Evolutionary conservation across 148 eudicot genomes (phyloP).

Genomic region (Nyssa sinensis): DNA sequence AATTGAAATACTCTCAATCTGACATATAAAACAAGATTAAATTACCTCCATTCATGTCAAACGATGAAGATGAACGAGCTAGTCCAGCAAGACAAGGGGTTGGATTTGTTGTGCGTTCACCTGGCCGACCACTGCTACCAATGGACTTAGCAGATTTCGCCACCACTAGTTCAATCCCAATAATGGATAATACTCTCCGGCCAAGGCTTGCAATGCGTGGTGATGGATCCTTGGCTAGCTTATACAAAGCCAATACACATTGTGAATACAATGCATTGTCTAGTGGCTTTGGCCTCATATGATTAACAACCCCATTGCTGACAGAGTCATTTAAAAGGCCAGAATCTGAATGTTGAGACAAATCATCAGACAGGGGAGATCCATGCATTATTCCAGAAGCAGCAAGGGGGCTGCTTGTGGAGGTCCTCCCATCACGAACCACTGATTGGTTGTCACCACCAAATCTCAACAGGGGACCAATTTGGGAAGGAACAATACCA

Average conservation of each 20-base stretch:
- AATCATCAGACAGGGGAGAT: slow-evolving; percentile 91
- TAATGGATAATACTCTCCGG: slow-evolving; percentile 65
- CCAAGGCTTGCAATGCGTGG: slow-evolving; percentile 85
- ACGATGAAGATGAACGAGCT: slow-evolving; percentile 93
- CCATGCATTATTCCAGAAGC: slow-evolving; percentile 83
- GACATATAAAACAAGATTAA: neutral
- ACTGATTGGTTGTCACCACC: slow-evolving; percentile 59
- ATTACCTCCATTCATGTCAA: slow-evolving; percentile 90
- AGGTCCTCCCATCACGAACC: slow-evolving; percentile 74
- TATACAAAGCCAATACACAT: slow-evolving; percentile 72
- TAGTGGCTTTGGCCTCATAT: slow-evolving; percentile 62
- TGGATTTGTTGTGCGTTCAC: slow-evolving; percentile 44
- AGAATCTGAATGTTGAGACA: slow-evolving; percentile 90
- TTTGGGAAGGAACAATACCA: slow-evolving; percentile 58
- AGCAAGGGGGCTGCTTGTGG: slow-evolving; percentile 85
- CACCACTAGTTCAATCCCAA: slow-evolving; percentile 90
- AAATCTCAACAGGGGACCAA: slow-evolving; percentile 64
- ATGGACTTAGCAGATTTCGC: slow-evolving; percentile 62
- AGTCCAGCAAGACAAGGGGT: slow-evolving; percentile 61
- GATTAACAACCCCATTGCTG: slow-evolving; percentile 61
- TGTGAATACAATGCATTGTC: slow-evolving; percentile 73
- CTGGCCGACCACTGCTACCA: slow-evolving; percentile 40
- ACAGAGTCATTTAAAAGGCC: slow-evolving; percentile 55
- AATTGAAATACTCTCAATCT: neutral
- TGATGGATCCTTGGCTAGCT: slow-evolving; percentile 94